Base-by-base conservation (phyloP, 2,329 filamentous ascomycete genomes). In the Triangularia verruculosa region DNA sequence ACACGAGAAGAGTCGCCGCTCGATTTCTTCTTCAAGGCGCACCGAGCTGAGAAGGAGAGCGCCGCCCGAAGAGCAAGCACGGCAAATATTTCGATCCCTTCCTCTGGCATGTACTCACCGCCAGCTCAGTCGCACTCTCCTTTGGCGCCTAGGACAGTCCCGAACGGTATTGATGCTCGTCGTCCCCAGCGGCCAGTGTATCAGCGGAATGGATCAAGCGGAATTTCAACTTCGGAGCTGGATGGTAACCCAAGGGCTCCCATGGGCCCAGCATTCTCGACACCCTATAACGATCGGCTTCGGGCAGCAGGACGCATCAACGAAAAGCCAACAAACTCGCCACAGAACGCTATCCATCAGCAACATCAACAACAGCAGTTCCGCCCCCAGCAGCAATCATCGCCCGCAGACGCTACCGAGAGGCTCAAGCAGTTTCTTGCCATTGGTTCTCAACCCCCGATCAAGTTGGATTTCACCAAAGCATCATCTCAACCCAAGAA, bases 1-100 rank as follows among this genome's bases (percentile, higher is more conserved):
- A 67, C 71, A 67, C 74, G 81, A 62, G 78, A 87, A 64, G 86
- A 91, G 66, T 96, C 93, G 11, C 93, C 93, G 0, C 81, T 98
- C 4, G 93, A 98, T 71, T 84, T 96, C 67, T 89, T 98, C 73
- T 98, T 98, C 80, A 89, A 89, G 66, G 93, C 92, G 32, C 91
- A 97, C 70, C 86, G 90, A 57, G 89, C 91, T 65, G 91, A 95
- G 75, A 90, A 87, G 72, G 87, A 88, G 60, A 82, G 83, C 64
- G 39, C n/a, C n/a, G 83, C 82, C 54, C 80, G 81, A 25, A 82
- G 83, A 64, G 80, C 81, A 20, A 86, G 83, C 68, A 80, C 82
- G 15, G 75, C 79, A 59, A 80, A 80, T 60, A 67, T 82, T 70
- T 69, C 77, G 69, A 68, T 69, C 20, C 71, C 75, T 20, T 54